Evolutionary conservation across 306 rosid genomes (phyloP), one percentile per base, ranked within the genome.

Genomic region (Corylus heterophylla): DNA sequence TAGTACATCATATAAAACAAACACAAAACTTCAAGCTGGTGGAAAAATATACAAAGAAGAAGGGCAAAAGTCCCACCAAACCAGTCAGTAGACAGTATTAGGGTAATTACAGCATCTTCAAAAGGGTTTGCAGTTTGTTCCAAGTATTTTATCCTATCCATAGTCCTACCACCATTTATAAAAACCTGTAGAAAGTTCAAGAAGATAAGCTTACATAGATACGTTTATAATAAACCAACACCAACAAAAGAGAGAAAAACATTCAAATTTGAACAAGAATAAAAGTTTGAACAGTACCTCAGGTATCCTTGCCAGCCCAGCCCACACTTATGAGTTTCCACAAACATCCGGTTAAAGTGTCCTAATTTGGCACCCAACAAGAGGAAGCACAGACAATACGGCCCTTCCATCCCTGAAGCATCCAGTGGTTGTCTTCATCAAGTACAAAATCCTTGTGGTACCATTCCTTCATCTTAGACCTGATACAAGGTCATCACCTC

Each of bases 381-480:
- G 49, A 67, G 71, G 16, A 67, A 67, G 71, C 71, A 18, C 18
- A 67, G 29, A 67, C 14, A 67, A 67, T 39, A 22, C 71, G 71
- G 27, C 71, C 71, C 25, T 67, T 67, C 71, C 71, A 67, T 8
- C 71, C 71, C 27, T 39, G 71, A 42, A 67, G 71, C 27, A 67
- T 8, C 71, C 71, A 67, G 13, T 9, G 50, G 50, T 39, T 39
- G 71, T 67, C 71, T 37, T 67, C 49, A 17, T 67, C 51, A 7
- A 67, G 50, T 3, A 67, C 11, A 67, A 67, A 67, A 37, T 67
- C 71, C 50, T 67, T 67, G 71, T 67, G 71, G 71, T 67, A 42
- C 71, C 71, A 67, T 67, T 9, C 50, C 50, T 39, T 67, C 71
- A 39, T 0, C 71, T 39, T 67, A 37, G 50, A 10, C 71, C 27